phyloP scores from a whole-genome alignment of 208 protist species.

The Porcisia deanei region DNA sequence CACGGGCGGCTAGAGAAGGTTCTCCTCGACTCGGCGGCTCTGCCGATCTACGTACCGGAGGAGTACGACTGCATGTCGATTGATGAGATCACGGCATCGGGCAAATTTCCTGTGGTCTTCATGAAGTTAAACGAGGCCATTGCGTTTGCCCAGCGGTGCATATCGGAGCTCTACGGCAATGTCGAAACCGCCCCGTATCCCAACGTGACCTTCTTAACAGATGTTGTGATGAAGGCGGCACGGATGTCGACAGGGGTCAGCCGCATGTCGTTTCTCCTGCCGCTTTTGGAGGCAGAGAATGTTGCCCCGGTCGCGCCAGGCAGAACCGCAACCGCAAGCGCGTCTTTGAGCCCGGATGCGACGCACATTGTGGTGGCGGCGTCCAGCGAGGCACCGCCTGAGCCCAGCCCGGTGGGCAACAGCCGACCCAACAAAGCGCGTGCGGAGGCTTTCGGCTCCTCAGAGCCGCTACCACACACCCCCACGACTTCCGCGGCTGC shows the following conservation, averaged over 20 bases:
- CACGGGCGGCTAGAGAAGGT: conserved; percentile 57
- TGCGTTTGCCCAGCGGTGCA: conserved; percentile 43
- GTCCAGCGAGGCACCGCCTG: conserved; percentile 4
- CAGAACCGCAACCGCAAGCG: not conserved
- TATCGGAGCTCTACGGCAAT: conserved; percentile 50
- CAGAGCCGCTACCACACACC: not conserved
- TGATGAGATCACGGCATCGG: conserved; percentile 27
- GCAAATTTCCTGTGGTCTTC: conserved; percentile 54
- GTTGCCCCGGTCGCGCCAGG: not conserved
- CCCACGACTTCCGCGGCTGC: not conserved
- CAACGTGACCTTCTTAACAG: conserved; percentile 52
- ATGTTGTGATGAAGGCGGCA: conserved; percentile 44
- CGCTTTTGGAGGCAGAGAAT: conserved; percentile 16
- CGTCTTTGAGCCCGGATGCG: too few relatives aligned
- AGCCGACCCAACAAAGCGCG: not conserved
- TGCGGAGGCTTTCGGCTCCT: not conserved
- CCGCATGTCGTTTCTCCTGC: conserved; percentile 13
- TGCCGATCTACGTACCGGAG: conserved; percentile 52
- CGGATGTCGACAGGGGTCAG: conserved; percentile 21
- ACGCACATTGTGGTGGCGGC: conserved; percentile 13
- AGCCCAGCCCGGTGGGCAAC: not conserved
- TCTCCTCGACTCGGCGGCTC: conserved; percentile 32
- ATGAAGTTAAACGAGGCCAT: conserved; percentile 50
- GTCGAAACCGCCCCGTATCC: conserved; percentile 54
- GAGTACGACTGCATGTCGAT: conserved; percentile 50